Base-by-base conservation (phyloP, 148 eudicot species). In the Arbutus unedo region DNA sequence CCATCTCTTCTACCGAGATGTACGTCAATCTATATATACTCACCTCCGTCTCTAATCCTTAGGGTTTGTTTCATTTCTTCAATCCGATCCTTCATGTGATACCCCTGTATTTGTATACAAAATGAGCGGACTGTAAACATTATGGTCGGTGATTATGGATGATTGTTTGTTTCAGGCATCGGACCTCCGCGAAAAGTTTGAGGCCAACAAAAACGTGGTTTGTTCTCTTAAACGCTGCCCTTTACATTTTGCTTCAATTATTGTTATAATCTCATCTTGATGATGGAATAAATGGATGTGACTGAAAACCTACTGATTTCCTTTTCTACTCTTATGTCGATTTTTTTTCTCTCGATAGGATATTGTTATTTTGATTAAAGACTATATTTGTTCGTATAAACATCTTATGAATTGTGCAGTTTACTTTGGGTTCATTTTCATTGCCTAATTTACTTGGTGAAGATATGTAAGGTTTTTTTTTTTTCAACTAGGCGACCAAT, bases 1-100 rank as follows among this genome's bases (percentile, higher is more conserved):
- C 77, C 99, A 92, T 78, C 93, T 94, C 87, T 97, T 94, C 85
- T 97, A 97, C 76, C 55, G 87, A 41, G 99, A 94, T 88, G 99
- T 97, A 93, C 81, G 41, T 76, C 2, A 18, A 25, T 54, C 15
- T 21, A 10, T n/a, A 8, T 38, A 82, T 74, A 48, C n/a, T 44
- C 8, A 81, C 49, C 67, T 67, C 77, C 76, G 44, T 64, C 76
- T 44, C 71, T 38, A 48, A 74, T 48, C 21, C 74, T 41, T 70
- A 41, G 83, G 89, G 81, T 66, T 81, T 47, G 21, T 55, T 82
- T 54, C 79, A 10, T 71, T 43, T 57, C 67, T 72, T 81, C 48
- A 7, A 16, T 86, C 54, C 59, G 50, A 60, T 81, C 62, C 71
- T 38, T n/a, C 74, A 11, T 75, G 14, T 62, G 72, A 16, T 55